A percentile compares a stretch with the other conserved stretches of the same genome.
Conservation (phyloP, 1,284 basidiomycete genomes). For the Microstroma glucosiphilum region DNA sequence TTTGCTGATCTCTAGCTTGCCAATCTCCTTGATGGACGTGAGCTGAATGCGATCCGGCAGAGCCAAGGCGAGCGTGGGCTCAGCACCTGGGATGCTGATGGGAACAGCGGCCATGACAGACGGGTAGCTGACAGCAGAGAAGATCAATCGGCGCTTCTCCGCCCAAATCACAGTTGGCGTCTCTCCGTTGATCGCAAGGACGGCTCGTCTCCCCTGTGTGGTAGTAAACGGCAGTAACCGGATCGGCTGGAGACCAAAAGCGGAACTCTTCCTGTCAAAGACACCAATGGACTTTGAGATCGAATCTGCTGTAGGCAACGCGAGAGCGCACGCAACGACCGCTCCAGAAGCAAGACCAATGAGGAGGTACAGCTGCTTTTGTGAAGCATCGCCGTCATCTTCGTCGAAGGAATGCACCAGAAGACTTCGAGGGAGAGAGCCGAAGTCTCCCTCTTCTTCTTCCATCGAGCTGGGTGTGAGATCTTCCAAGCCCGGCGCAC, state of each 20-base stretch:
- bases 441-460: slow-evolving; percentile 8
- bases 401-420: slow-evolving; percentile 64
- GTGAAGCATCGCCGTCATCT: slow-evolving; percentile 37
- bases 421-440: slow-evolving; percentile 62
- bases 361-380: slow-evolving; percentile 60
- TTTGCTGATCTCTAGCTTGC: slow-evolving; percentile 46
- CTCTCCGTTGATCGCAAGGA: slow-evolving; percentile 42
- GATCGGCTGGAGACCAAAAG: slow-evolving; percentile 67
- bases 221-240: slow-evolving; percentile 54
- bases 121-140: slow-evolving; percentile 39
- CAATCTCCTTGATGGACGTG: slow-evolving; percentile 37
- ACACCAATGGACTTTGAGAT: slow-evolving; percentile 33
- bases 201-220: slow-evolving; percentile 24
- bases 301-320: slow-evolving; percentile 26
- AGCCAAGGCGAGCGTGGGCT: slow-evolving; percentile 25
- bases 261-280: slow-evolving; percentile 59
- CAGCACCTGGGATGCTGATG: slow-evolving; percentile 17
- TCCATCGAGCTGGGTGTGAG: slow-evolving; percentile 12
- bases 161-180: slow-evolving; percentile 41
- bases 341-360: slow-evolving; percentile 75
- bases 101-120: slow-evolving; percentile 16
- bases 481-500: slow-evolving; percentile 55
- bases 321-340: slow-evolving; percentile 60
- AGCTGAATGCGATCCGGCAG: slow-evolving; percentile 28
- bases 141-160: slow-evolving; percentile 37